Conservation (phyloP, 805 yeast species). For the Hermanozyma aechmeae region DNA sequence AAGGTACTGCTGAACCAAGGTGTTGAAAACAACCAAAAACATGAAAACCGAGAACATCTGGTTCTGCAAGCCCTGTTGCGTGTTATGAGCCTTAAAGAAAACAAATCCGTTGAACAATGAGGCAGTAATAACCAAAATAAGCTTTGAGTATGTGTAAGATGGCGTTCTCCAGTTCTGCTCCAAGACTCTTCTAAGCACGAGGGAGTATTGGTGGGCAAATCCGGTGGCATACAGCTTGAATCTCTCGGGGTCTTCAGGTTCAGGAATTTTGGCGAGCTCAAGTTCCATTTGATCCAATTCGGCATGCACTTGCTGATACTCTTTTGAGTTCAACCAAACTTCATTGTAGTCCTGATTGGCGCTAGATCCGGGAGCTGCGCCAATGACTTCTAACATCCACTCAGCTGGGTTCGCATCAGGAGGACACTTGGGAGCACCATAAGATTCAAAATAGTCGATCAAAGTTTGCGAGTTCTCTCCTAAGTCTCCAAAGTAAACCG, state of each 20-base stretch:
- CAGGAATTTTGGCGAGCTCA: constrained; percentile 13
- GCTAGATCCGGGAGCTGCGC: constrained; percentile 71
- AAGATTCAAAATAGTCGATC: constrained; percentile 54
- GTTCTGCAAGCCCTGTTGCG: constrained; percentile 35
- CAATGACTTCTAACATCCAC: constrained; percentile 47
- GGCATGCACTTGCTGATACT: constrained; percentile 6
- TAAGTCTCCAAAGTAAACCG: constrained; percentile 68
- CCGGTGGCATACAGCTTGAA: constrained; percentile 7
- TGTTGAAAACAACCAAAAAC: constrained; percentile 48
- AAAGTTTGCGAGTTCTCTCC: constrained; percentile 45
- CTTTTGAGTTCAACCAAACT: constrained; percentile 39
- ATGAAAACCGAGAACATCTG: constrained; percentile 72
- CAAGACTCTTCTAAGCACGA: constrained; percentile 23
- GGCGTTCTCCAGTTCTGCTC: constrained; percentile 29
- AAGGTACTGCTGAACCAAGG: constrained; percentile 52
- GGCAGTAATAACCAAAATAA: constrained; percentile 5
- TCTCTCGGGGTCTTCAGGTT: constrained; percentile 13
- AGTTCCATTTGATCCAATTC: constrained; percentile 12
- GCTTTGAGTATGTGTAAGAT: constrained; percentile 11
- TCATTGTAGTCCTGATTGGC: constrained; percentile 54
- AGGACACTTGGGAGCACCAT: constrained; percentile 64
- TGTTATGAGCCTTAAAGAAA: constrained; percentile 8
- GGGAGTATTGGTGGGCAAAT: constrained; percentile 9
- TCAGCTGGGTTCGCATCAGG: constrained; percentile 69
- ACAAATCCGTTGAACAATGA: constrained; percentile 10